A percentile compares a stretch with the other conserved stretches of the same genome.
Conservation (phyloP, 2,329 filamentous ascomycete species). For the Cladosporium phlei region DNA sequence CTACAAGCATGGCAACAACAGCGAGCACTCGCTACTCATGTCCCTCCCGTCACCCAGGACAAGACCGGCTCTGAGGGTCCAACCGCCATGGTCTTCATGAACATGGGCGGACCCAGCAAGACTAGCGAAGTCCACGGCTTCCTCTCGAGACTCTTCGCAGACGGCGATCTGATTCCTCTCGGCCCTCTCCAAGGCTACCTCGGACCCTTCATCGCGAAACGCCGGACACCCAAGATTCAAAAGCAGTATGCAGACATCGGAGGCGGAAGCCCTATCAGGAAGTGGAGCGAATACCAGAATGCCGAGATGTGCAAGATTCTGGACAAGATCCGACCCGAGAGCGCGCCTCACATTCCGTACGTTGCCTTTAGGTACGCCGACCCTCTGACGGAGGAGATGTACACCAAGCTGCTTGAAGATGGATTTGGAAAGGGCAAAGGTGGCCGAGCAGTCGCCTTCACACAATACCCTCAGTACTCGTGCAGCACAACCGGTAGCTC, state of each 20-base stretch:
- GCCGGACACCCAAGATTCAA: slow-evolving; percentile 92
- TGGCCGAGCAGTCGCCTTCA: slow-evolving; percentile 93
- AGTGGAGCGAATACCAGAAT: slow-evolving; percentile 95
- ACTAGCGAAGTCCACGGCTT: slow-evolving; percentile 85
- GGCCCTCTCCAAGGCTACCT: slow-evolving; percentile 87
- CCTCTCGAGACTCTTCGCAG: slow-evolving; percentile 85
- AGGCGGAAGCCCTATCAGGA: slow-evolving; percentile 94
- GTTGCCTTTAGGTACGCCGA: slow-evolving; percentile 94
- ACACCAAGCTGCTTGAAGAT: slow-evolving; percentile 73
- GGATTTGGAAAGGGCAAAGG: slow-evolving; percentile 86
- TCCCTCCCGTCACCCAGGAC: slow-evolving; percentile 76
- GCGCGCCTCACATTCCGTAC: slow-evolving; percentile 94
- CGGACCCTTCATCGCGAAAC: slow-evolving; percentile 76
- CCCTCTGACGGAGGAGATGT: slow-evolving; percentile 92
- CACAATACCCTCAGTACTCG: slow-evolving; percentile 97
- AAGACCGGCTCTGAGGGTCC: slow-evolving; percentile 67
- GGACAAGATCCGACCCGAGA: slow-evolving; percentile 84
- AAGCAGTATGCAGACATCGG: slow-evolving; percentile 94
- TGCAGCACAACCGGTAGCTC: slow-evolving; percentile 96
- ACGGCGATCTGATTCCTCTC: slow-evolving; percentile 92
- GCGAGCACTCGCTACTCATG: slow-evolving; percentile 51
- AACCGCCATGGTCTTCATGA: slow-evolving; percentile 97
- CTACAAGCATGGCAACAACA: slow-evolving; percentile 26
- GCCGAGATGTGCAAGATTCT: slow-evolving; percentile 96
- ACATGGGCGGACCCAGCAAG: slow-evolving; percentile 94